Base-by-base conservation (phyloP, 2,329 filamentous ascomycete species). In the Dactylellina sp. region DNA sequence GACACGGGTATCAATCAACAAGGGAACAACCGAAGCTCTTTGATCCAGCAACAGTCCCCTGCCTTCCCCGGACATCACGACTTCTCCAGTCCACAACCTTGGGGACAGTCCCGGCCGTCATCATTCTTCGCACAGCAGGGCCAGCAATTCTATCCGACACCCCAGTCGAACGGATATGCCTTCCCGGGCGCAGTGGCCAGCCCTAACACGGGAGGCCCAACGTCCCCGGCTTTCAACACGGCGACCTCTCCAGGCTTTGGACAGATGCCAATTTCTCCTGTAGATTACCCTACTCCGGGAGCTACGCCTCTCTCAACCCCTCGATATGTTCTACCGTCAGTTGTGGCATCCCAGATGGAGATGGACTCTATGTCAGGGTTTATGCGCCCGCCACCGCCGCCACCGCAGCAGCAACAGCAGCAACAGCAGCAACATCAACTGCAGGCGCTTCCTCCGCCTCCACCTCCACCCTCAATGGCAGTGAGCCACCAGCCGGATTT, bases 261-360 rank as follows among this genome's bases (percentile, higher is more conserved):
- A 11, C 60, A 64, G 25, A 61, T 65, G 37, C 68, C 68, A 6
- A 44, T 61, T 4, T 60, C 60, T 28, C 68, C 68, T 24, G 60
- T 64, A 28, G 68, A 72, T 20, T 72, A 72, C 49, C 68, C 68
- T 44, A 72, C 68, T 16, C 68, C 68, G 32, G 68, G 68, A n/a
- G 68, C 53, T 18, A 72, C 68, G 5, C 68, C 68, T 14, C 12
- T 64, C 37, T 72, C 68, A 7, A 72, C 68, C 9, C 68, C 68
- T 16, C 35, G 68, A 65, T 72, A 72, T 56, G 68, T 72, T 28
- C 39, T 72, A 18, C 68, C 68, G 9, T 72, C 68, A 16, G 68
- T 72, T 12, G 60, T 72, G 49, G 68, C 68, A 16, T 65, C 52
- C 35, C 68, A 72, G 39, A 53, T 72, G 60, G 68, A 65, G 44